Base-by-base conservation (phyloP, 345 rosid species). In the Lepidium africanum region DNA sequence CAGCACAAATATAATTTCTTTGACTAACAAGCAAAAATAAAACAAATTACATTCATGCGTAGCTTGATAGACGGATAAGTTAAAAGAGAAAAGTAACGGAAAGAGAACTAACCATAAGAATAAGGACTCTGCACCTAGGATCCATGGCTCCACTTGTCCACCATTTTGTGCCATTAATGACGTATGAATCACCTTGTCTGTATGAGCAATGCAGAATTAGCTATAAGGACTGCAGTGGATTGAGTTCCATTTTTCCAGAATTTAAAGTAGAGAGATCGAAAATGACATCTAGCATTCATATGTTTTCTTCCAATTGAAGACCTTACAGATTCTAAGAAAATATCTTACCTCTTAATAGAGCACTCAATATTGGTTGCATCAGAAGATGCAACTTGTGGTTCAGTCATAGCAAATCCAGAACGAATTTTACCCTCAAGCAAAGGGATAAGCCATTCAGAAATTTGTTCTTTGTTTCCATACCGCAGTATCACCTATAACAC, bases 101-200 rank as follows among this genome's bases (percentile, higher is more conserved):
- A 14, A 65, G 16, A 56, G 60, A 70, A 84, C 92, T 85, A 65
- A 94, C 99, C 99, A 94, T 94, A 76, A 94, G 86, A 61, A 94
- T 86, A 75, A 94, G 99, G 59, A 94, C 58, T 80, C 71, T 86
- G 81, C 99, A 94, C 73, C 99, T 91, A 7, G 97, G 99, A 84
- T 94, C 99, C 99, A 94, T 91, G 33, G 99, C 99, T 70, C 99
- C 99, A 76, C 97, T 94, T 36, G 99, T 91, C 99, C 99, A 94
- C 99, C 99, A 94, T 77, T 94, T 94, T 64, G 63, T 87, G 64
- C 99, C 99, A 55, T 87, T 94, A 67, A 94, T 87, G 54, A 91
- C 60, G 59, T 91, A 91, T 3, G 84, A 86, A 76, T 91, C 89
- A 35, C 93, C 95, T 73, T 86, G 80, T 81, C 99, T 94, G 74